Base-by-base conservation (phyloP, 768 basidiomycete species). In the Pholiota conissans region DNA sequence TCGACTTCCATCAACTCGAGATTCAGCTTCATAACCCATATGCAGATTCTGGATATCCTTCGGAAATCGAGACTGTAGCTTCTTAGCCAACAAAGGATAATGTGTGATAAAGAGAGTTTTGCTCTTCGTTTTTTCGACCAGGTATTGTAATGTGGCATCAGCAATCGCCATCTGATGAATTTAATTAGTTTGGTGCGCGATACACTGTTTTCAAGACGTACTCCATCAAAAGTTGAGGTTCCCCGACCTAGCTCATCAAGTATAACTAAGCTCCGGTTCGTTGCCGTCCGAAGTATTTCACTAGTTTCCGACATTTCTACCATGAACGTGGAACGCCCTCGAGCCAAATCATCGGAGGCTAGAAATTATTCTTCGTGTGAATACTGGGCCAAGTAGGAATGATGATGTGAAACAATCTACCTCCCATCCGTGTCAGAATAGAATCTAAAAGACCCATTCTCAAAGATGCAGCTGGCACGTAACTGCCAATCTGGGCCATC, bases 271-370 rank as follows among this genome's bases (percentile, higher is more conserved):
- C 91, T 93, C 28, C 80, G 80, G 3, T 79, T 70, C 0, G 93
- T 90, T 0, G 92, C 90, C 3, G 84, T 77, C 32, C 86, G 81
- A 13, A 98, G 73, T 56, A 98, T 95, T 65, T 97, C 92, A 64
- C 87, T 89, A 0, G 95, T 97, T 69, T 98, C 95, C 5, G 89
- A 80, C 80, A 98, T 88, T 72, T 99, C 96, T 3, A 98, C 92
- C 95, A 97, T 97, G 70, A 98, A 97, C 0, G 91, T 98, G 0
- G 94, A 96, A 7, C 92, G 84, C 0, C 94, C 94, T 35, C 89
- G 81, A 5, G 86, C 83, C 24, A 98, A 72, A 61, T 97, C 93
- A 68, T 98, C 96, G 9, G 86, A 89, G 0, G 96, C 96, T 89
- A 56, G 11, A 20, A 26, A 40, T 53, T 40, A 7, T 8, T 34